Evolutionary conservation across 106 monocot species (phyloP).

Genomic region (Posidonia australis): DNA sequence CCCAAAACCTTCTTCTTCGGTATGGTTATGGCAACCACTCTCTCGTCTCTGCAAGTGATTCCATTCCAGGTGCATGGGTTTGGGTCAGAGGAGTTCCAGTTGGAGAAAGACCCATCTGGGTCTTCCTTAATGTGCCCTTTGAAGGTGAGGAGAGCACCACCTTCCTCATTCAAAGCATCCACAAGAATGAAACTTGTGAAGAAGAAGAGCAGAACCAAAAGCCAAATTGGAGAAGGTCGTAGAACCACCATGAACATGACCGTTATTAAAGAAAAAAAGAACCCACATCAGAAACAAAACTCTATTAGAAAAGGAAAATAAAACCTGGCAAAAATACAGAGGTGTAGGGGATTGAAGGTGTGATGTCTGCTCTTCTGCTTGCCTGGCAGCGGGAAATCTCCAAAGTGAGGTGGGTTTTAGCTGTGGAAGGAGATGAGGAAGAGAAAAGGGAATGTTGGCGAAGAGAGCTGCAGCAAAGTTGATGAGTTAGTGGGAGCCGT

Average conservation of each 20-base stretch:
- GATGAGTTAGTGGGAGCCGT: neutral
- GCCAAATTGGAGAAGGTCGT: neutral
- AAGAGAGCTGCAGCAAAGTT: neutral
- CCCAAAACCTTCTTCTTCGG: constrained; percentile 44
- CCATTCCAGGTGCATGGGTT: constrained; percentile 74
- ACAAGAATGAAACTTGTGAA: neutral
- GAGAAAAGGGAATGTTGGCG: neutral
- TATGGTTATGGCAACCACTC: constrained; percentile 40
- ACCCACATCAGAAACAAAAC: neutral
- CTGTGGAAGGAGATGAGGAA: neutral
- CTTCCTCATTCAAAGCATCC: constrained; percentile 29
- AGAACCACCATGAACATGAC: constrained; percentile 8
- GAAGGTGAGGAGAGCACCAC: constrained; percentile 52
- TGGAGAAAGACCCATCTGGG: constrained; percentile 31
- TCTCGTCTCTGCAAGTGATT: constrained; percentile 31
- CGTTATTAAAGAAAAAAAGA: neutral
- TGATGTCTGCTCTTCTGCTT: too few species aligned
- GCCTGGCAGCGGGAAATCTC: too few species aligned
- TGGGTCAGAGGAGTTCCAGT: constrained; percentile 62
- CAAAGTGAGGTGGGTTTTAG: neutral
- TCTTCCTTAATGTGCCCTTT: constrained; percentile 32
- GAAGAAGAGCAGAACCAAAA: neutral
- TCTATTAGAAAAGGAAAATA: neutral
- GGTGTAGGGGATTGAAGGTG: too few species aligned
- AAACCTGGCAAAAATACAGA: neutral